Base-by-base conservation (phyloP, 352 stramenopile species). In the Phytopythium litorale region DNA sequence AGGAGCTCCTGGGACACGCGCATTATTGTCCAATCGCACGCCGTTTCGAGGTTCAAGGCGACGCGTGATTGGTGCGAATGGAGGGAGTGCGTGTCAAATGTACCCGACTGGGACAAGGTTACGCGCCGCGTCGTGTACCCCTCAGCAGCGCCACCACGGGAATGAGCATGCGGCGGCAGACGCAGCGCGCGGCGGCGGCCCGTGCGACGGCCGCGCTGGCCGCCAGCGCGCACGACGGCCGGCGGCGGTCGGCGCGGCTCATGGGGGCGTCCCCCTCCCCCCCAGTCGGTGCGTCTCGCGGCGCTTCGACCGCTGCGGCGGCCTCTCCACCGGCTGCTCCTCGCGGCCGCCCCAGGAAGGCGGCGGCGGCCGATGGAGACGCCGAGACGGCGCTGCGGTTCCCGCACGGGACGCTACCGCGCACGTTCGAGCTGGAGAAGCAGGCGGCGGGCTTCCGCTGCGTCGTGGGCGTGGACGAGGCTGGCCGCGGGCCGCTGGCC, bases 401-500 rank as follows among this genome's bases (percentile, higher is more conserved):
- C 58, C 66, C 62, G 55, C 75, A 80, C 42, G 73, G 75, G 25
- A 91, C 82, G 46, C 80, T 91, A 12, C 74, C 75, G 30, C 77
- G 80, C 42, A 66, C 54, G 32, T 92, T 78, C 60, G 82, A 92
- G 59, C 65, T 63, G 30, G 53, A 66, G 33, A 88, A 84, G 61
- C 38, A 79, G 45, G 65, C 74, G 25, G 73, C 77, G 49, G 84
- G 81, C 35, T 91, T 84, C 66, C 67, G 70, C 55, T 78, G 62
- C 54, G 84, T 98, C 11, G 91, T 98, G 23, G 96, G 97, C 59
- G 94, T 98, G 40, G 97, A 99, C 75, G 97, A 99, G 73, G 97
- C 96, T 8, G 97, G 97, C 5, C 79, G 97, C 49, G 97, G 97
- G 15, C 97, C 96, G 18, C 72, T 99, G 21, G 96, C 96, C 12